Conservation (phyloP, 805 yeast genomes). For the Saccharomycopsis fermentans region DNA sequence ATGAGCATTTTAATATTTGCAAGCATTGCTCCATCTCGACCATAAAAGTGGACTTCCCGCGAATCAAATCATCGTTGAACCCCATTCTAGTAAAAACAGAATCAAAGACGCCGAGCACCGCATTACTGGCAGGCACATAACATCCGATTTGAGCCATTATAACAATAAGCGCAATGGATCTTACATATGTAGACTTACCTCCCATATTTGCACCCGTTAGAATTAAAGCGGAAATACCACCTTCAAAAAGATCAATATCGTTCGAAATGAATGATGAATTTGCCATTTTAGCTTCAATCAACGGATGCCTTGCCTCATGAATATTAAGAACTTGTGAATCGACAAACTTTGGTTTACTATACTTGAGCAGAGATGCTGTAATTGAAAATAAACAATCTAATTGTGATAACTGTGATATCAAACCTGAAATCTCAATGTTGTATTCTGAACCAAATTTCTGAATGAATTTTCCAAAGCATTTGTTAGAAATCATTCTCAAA, state of each 20-base stretch:
- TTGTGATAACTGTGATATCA: constrained; percentile 39
- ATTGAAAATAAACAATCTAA: constrained; percentile 64
- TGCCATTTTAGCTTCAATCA: constrained; percentile 40
- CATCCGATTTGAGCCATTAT: constrained; percentile 74
- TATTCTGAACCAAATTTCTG: constrained; percentile 30
- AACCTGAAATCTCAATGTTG: constrained; percentile 27
- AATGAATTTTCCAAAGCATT: constrained; percentile 35
- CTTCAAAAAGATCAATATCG: constrained; percentile 38
- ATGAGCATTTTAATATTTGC: constrained; percentile 41
- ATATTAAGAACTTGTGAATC: constrained; percentile 40
- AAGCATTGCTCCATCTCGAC: constrained; percentile 63
- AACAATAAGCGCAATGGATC: constrained; percentile 60
- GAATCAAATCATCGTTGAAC: constrained; percentile 65
- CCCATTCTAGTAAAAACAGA: constrained; percentile 59
- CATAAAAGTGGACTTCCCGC: constrained; percentile 77
- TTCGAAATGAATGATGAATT: constrained; percentile 50
- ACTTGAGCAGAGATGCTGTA: constrained; percentile 45
- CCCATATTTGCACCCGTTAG: constrained; percentile 89
- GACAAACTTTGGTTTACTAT: constrained; percentile 41
- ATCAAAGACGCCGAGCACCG: constrained; percentile 58
- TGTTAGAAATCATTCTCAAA: constrained; percentile 36
- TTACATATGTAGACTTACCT: constrained; percentile 69
- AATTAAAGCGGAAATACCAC: constrained; percentile 39
- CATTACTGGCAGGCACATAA: constrained; percentile 57
- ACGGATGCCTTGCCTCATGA: constrained; percentile 54